These are phyloP conservation scores for Penicillium sp. DNA, from an alignment of 2,329 filamentous ascomycete species.

Conservation along the genomic window DNA sequence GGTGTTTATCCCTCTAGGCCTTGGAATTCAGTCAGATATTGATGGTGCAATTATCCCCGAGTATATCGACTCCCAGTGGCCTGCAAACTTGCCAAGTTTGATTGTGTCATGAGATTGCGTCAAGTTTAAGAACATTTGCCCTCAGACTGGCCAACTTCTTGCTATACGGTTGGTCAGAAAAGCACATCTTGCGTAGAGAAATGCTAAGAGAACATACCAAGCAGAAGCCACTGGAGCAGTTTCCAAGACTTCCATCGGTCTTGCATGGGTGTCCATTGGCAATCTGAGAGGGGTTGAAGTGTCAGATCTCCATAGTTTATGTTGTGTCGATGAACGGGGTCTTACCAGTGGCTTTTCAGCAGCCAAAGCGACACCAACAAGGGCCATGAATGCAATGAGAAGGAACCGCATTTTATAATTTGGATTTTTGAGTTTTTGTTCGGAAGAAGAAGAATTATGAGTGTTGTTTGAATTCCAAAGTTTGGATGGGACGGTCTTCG, in stretches of 20 bases:
- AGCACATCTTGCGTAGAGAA: background rate
- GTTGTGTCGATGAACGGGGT: background rate
- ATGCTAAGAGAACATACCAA: background rate
- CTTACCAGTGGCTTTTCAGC: slow-evolving; percentile 4
- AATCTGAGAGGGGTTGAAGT: background rate
- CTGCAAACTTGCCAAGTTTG: too few species aligned
- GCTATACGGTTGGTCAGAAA: background rate
- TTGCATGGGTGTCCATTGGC: background rate
- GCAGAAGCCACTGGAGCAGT: slow-evolving; percentile 4
- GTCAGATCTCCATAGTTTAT: background rate
- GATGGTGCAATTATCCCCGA: too few species aligned
- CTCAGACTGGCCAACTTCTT: background rate
- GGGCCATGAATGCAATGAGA: background rate
- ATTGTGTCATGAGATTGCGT: background rate
- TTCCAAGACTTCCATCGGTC: slow-evolving; percentile 4
- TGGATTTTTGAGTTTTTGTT: background rate
- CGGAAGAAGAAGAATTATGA: background rate
- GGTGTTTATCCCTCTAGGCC: too few species aligned
- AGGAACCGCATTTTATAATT: slow-evolving; percentile 1
- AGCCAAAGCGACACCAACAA: background rate
- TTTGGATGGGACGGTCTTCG: background rate
- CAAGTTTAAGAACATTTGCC: background rate
- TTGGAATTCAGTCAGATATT: too few species aligned
- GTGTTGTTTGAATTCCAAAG: too few species aligned
- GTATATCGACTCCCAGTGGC: too few species aligned